Percentiles rank a stretch among this genome's conserved stretches.
phyloP scores from a whole-genome alignment of 345 rosid genomes.

The Nasturtium officinale region DNA sequence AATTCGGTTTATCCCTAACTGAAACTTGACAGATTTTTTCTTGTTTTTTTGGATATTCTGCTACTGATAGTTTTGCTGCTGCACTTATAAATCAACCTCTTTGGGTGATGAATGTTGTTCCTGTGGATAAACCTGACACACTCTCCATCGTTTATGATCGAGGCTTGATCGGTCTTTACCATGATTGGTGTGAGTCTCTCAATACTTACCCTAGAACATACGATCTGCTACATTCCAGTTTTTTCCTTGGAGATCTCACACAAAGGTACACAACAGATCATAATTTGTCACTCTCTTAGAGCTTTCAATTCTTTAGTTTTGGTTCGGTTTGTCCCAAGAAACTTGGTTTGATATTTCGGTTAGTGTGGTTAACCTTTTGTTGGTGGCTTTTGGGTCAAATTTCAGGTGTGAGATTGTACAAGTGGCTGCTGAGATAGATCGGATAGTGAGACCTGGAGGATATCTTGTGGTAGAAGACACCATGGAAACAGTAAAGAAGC shows the following conservation, averaged over 20 bases:
- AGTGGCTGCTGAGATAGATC: slow-evolving; percentile 72
- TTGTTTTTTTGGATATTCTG: neutral
- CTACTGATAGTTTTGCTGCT: slow-evolving; percentile 67
- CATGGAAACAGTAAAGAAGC: slow-evolving; percentile 55
- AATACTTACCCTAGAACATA: slow-evolving; percentile 89
- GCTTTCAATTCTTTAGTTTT: slow-evolving; percentile 6
- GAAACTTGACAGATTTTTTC: neutral
- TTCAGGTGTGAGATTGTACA: slow-evolving; percentile 65
- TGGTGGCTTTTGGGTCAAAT: neutral
- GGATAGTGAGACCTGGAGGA: slow-evolving; percentile 81
- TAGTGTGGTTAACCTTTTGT: neutral
- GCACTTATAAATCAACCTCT: slow-evolving; percentile 67
- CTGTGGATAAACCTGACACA: slow-evolving; percentile 62
- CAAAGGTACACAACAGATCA: slow-evolving; percentile 23
- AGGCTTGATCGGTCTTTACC: slow-evolving; percentile 85
- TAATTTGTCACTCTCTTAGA: neutral
- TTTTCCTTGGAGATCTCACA: slow-evolving; percentile 48
- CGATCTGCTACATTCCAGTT: slow-evolving; percentile 82
- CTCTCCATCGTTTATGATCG: slow-evolving; percentile 67
- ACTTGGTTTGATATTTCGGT: neutral
- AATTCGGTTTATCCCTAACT: neutral
- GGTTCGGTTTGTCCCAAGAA: neutral
- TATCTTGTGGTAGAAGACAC: slow-evolving; percentile 77
- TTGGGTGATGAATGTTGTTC: slow-evolving; percentile 97
- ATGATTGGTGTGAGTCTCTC: slow-evolving; percentile 92